Percentiles rank a stretch among this genome's conserved stretches.
Conservation (phyloP, 2,329 filamentous ascomycete species). For the Penicillium sp. region DNA sequence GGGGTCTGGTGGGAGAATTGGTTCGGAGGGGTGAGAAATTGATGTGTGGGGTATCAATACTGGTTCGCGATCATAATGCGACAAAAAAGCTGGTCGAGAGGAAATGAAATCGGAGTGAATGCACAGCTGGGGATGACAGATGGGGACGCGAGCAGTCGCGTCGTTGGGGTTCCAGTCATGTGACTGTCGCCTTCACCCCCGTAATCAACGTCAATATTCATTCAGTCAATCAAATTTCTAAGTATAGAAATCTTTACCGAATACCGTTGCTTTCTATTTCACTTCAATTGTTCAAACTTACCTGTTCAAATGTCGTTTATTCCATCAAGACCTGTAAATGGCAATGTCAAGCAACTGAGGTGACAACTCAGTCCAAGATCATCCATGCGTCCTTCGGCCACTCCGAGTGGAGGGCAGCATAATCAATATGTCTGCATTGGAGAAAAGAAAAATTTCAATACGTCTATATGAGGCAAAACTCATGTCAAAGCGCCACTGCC, state of each 20-base stretch:
- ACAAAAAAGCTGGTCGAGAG: neutral
- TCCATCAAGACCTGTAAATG: neutral
- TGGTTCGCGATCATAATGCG: slow-evolving; percentile 6
- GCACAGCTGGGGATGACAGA: slow-evolving; percentile 1
- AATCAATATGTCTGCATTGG: neutral
- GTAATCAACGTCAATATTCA: neutral
- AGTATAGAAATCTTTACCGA: neutral
- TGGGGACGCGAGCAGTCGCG: slow-evolving; percentile 9
- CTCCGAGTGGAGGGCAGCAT: neutral
- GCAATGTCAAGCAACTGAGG: neutral
- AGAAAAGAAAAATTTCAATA: too few relatives aligned
- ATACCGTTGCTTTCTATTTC: neutral
- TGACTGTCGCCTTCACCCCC: neutral
- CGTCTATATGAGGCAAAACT: neutral
- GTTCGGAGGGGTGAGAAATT: neutral
- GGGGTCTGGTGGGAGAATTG: neutral
- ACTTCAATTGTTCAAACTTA: neutral
- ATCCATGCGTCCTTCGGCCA: neutral
- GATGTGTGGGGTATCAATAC: slow-evolving; percentile 1
- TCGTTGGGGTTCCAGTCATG: neutral
- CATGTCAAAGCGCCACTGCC: slow-evolving; percentile 1
- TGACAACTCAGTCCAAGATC: neutral
- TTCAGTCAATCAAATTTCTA: neutral
- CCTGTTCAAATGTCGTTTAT: neutral
- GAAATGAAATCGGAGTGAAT: slow-evolving; percentile 7